phyloP scores from a whole-genome alignment of 1,284 basidiomycete genomes.

The Ganoderma boninense region DNA sequence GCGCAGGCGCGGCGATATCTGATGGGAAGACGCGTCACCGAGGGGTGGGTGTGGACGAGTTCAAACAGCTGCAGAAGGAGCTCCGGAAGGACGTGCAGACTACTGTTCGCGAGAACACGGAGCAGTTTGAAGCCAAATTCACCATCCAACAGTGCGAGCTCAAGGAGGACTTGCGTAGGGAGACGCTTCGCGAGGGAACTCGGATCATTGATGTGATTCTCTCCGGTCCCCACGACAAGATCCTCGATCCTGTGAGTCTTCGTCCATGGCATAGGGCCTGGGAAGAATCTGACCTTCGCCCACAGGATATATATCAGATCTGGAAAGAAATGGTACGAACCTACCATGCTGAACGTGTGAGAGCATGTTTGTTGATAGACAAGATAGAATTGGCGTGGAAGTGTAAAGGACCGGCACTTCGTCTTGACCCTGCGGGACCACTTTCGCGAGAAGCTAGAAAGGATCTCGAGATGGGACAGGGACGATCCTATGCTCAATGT shows the following conservation, averaged over 20 bases:
- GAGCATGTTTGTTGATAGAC: background rate
- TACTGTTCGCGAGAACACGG: slow-evolving; percentile 33
- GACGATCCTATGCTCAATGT: background rate
- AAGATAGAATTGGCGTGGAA: slow-evolving; percentile 13
- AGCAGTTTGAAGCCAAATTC: slow-evolving; percentile 36
- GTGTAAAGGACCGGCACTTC: slow-evolving; percentile 12
- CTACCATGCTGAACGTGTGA: too few species aligned
- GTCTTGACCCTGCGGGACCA: slow-evolving; percentile 35
- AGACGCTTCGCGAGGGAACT: slow-evolving; percentile 26
- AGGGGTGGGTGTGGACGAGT: background rate
- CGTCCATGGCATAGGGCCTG: background rate
- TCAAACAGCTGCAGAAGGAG: slow-evolving; percentile 24
- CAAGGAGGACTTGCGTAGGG: slow-evolving; percentile 23
- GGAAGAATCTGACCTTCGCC: background rate
- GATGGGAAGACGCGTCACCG: background rate
- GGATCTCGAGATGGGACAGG: background rate
- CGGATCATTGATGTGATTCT: slow-evolving; percentile 28
- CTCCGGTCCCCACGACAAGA: slow-evolving; percentile 34
- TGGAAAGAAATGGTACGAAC: slow-evolving; percentile 41
- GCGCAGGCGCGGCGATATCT: background rate
- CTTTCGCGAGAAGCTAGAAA: slow-evolving; percentile 31
- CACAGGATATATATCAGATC: slow-evolving; percentile 26
- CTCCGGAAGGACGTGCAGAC: slow-evolving; percentile 24
- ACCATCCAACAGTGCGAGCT: slow-evolving; percentile 35
- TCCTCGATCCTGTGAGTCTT: slow-evolving; percentile 30